phyloP scores from a whole-genome alignment of 78 protist species.

The Emiliania huxleyi region DNA sequence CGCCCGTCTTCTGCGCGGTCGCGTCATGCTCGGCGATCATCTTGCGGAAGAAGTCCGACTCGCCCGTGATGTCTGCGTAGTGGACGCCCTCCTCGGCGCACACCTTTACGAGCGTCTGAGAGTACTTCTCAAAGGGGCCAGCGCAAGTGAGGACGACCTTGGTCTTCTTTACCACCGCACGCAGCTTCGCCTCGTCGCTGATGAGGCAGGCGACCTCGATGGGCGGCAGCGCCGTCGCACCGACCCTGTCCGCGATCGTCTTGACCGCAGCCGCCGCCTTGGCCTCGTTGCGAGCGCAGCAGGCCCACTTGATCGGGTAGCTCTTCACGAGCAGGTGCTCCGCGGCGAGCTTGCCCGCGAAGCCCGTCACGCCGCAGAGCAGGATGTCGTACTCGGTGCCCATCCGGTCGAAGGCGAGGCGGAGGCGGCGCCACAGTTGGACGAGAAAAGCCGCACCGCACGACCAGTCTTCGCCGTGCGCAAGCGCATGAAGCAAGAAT shows the following conservation, averaged over 20 bases:
- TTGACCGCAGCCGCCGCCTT: not conserved
- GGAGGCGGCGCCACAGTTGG: too few relatives aligned
- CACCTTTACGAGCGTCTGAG: not conserved
- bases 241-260: not conserved
- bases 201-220: not conserved
- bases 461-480: too few relatives aligned
- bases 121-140: not conserved
- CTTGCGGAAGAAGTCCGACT: not conserved
- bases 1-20: not conserved
- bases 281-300: not conserved
- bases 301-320: not conserved
- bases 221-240: not conserved
- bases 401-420: too few relatives aligned
- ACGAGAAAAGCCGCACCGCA: too few relatives aligned
- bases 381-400: not conserved
- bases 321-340: not conserved
- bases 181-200: not conserved
- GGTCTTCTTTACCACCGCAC: not conserved
- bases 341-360: not conserved
- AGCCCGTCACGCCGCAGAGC: not conserved
- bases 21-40: not conserved
- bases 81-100: conserved; percentile 12
- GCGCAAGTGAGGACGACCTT: not conserved
- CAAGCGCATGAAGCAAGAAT: too few relatives aligned
- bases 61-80: conserved; percentile 8